Percentiles rank a stretch among this genome's conserved stretches.
phyloP scores from a whole-genome alignment of 805 yeast species.

The Kodamaea nitidulidarum region DNA sequence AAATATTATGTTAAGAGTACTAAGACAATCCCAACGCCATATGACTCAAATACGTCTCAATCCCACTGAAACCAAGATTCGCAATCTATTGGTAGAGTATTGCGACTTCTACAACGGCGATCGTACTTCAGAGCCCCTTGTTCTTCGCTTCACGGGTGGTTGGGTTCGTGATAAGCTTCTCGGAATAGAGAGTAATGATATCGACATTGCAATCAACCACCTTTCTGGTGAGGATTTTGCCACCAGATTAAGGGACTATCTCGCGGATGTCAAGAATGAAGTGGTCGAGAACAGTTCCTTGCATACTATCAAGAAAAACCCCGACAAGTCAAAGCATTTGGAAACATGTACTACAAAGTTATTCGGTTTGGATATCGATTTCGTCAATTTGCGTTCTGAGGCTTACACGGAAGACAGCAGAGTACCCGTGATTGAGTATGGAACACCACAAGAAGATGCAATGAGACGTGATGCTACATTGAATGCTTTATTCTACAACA shows the following conservation, averaged over 20 bases:
- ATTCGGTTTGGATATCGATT: conserved; percentile 82
- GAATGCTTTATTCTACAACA: conserved; percentile 86
- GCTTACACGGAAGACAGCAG: conserved; percentile 78
- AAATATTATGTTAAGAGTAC: background rate
- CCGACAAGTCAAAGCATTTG: conserved; percentile 91
- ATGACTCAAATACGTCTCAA: conserved; percentile 11
- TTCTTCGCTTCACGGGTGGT: conserved; percentile 87
- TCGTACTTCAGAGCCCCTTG: conserved; percentile 29
- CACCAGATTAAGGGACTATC: conserved; percentile 51
- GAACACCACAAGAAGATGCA: conserved; percentile 92
- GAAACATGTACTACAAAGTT: conserved; percentile 94
- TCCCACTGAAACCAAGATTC: conserved; percentile 41
- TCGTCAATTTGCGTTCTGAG: conserved; percentile 87
- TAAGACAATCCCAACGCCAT: background rate
- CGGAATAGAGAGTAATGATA: conserved; percentile 75
- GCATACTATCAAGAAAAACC: conserved; percentile 86
- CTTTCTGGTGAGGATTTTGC: conserved; percentile 88
- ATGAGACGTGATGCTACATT: conserved; percentile 91
- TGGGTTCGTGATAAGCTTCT: conserved; percentile 96
- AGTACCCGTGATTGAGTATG: conserved; percentile 79
- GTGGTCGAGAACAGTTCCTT: conserved; percentile 38
- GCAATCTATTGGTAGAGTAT: conserved; percentile 38
- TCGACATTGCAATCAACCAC: conserved; percentile 86
- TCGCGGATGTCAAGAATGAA: conserved; percentile 22
- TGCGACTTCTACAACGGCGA: conserved; percentile 32